Evolutionary conservation across 2,329 filamentous ascomycete genomes (phyloP).

Genomic region (Pestalotiopsis sp.): DNA sequence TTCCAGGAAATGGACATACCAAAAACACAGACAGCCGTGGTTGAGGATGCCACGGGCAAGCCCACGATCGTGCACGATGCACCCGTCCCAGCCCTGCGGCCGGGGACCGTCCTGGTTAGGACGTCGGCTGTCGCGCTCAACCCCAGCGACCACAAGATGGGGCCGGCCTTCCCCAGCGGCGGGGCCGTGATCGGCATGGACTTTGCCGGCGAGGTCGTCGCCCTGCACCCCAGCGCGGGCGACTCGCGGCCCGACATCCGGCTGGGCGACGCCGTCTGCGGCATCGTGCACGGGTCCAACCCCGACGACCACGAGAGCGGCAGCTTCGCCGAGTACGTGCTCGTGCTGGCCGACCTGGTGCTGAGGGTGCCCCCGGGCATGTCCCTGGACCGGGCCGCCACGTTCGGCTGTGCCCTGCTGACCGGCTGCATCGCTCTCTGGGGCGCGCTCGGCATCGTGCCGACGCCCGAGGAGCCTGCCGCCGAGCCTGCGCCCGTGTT

Average conservation of each 20-base stretch:
- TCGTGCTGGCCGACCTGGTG: not conserved
- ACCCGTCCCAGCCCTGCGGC: conserved; percentile 5
- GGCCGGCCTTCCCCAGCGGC: conserved; percentile 23
- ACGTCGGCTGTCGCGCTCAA: conserved; percentile 36
- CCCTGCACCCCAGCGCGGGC: not conserved
- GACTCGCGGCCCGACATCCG: not conserved
- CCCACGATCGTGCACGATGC: conserved; percentile 4
- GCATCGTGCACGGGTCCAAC: not conserved
- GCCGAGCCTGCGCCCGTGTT: conserved; percentile 11
- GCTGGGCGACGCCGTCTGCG: conserved; percentile 3
- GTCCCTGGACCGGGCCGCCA: conserved; percentile 16
- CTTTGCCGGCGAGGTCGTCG: conserved; percentile 8
- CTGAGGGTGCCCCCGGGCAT: conserved; percentile 1
- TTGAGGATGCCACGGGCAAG: too few species aligned
- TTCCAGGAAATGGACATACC: too few species aligned
- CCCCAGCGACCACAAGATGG: conserved; percentile 38
- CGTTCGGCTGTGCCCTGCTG: conserved; percentile 12
- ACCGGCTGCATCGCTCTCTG: conserved; percentile 19
- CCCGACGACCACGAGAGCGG: not conserved
- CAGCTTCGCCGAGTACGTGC: conserved; percentile 14
- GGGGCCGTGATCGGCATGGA: conserved; percentile 32
- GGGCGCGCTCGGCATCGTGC: conserved; percentile 16
- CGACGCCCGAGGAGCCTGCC: not conserved
- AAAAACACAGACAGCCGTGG: too few species aligned
- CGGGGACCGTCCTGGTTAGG: conserved; percentile 22